Percentiles rank a stretch among this genome's conserved stretches.
phyloP scores from a whole-genome alignment of 371 early-diverging fungal genomes.

The Mortierella sp. region DNA sequence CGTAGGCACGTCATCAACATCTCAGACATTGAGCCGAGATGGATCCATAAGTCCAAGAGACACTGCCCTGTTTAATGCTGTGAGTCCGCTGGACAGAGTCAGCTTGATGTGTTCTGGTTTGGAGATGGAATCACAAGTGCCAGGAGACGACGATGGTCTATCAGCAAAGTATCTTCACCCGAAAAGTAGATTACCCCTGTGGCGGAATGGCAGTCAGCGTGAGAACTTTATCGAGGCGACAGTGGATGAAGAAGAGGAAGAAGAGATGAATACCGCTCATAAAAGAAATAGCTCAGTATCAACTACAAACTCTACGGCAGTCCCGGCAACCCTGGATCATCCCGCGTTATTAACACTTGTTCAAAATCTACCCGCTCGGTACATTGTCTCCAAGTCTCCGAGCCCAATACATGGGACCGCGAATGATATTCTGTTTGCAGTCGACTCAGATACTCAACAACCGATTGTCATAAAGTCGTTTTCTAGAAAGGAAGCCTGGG shows the following conservation, averaged over 20 bases:
- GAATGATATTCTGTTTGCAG: conserved; percentile 50
- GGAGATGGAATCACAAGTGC: conserved; percentile 18
- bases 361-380: conserved; percentile 47
- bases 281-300: conserved; percentile 25
- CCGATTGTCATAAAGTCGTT: conserved; percentile 55
- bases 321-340: conserved; percentile 27
- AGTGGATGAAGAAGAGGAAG: conserved; percentile 17
- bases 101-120: conserved; percentile 48
- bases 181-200: conserved; percentile 15
- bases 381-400: conserved; percentile 38
- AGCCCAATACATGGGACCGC: conserved; percentile 46
- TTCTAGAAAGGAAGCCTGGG: conserved; percentile 49
- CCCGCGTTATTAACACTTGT: conserved; percentile 31
- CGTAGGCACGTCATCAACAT: background rate
- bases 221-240: conserved; percentile 13
- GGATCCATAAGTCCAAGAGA: conserved; percentile 37
- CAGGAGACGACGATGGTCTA: conserved; percentile 25
- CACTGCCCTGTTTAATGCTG: conserved; percentile 39
- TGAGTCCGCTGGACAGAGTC: conserved; percentile 50
- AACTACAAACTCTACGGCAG: conserved; percentile 23
- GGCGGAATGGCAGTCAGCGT: conserved; percentile 8
- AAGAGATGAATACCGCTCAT: conserved; percentile 7
- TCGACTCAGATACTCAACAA: conserved; percentile 53
- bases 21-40: conserved; percentile 21
- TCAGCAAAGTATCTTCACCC: conserved; percentile 17